Percentiles rank a stretch among this genome's conserved stretches.
Evolutionary conservation across 441 rosid species (phyloP).

Genomic region (Arabidopsis lyrata): DNA sequence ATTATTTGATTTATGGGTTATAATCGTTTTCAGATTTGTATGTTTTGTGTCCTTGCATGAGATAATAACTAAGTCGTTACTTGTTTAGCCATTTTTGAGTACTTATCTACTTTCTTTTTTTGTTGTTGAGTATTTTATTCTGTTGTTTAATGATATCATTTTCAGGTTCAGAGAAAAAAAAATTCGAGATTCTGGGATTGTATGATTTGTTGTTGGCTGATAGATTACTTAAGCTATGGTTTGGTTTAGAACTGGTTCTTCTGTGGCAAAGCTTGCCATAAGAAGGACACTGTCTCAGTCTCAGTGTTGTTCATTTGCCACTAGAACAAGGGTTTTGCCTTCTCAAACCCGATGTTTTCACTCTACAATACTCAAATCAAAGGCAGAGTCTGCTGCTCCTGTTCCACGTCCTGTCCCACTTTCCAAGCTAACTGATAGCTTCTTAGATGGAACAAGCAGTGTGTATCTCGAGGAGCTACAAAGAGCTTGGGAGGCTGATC

Average conservation of each 20-base stretch:
- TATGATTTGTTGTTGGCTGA: constrained; percentile 3
- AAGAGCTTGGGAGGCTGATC: constrained; percentile 95
- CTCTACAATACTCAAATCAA: constrained; percentile 63
- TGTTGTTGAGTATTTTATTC: constrained; percentile 20
- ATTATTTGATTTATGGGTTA: not conserved
- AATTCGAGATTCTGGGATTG: not conserved
- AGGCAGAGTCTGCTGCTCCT: constrained; percentile 70
- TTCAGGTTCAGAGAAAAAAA: constrained; percentile 12
- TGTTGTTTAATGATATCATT: constrained; percentile 23
- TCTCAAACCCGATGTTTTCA: constrained; percentile 61
- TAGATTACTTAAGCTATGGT: constrained; percentile 52
- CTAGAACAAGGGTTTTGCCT: constrained; percentile 56
- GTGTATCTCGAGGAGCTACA: constrained; percentile 95
- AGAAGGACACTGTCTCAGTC: constrained; percentile 67
- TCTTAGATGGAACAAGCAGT: constrained; percentile 92
- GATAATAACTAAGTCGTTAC: not conserved
- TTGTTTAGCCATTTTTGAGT: not conserved
- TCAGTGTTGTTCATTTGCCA: constrained; percentile 52
- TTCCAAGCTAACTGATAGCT: constrained; percentile 87
- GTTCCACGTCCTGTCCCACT: constrained; percentile 88
- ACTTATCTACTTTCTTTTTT: constrained; percentile 8
- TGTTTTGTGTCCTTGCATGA: constrained; percentile 33
- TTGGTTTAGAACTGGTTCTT: constrained; percentile 79
- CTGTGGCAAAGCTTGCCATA: constrained; percentile 71
- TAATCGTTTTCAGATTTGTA: not conserved